A percentile compares a stretch with the other conserved stretches of the same genome.
Evolutionary conservation across 73 alveolate species (phyloP).

Genomic region (Paramecium sexaurelia): DNA sequence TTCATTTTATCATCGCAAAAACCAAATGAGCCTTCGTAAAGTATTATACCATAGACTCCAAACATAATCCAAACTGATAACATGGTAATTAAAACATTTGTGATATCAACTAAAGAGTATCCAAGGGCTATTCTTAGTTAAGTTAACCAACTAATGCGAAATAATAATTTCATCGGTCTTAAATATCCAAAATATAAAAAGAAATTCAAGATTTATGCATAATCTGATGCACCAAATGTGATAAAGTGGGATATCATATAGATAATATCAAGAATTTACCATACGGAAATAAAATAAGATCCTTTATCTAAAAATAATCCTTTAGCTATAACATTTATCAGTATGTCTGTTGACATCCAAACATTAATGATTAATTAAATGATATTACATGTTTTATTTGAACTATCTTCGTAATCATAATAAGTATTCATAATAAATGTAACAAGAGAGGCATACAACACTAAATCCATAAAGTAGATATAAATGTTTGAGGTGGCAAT

Average conservation of each 20-base stretch:
- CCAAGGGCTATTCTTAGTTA: background rate
- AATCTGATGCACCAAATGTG: background rate
- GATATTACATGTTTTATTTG: background rate
- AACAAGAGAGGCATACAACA: background rate
- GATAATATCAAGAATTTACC: background rate
- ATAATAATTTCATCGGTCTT: background rate
- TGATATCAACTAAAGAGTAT: background rate
- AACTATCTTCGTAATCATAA: background rate
- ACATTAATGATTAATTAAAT: background rate
- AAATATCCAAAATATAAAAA: slow-evolving; percentile 10
- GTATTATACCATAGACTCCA: background rate
- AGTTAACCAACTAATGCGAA: background rate
- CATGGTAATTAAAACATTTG: slow-evolving; percentile 33
- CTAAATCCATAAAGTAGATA: background rate
- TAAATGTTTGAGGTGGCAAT: background rate
- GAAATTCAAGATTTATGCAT: background rate
- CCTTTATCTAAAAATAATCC: slow-evolving; percentile 33
- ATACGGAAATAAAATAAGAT: background rate
- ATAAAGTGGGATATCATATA: background rate
- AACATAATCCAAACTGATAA: slow-evolving; percentile 37
- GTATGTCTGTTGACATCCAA: background rate
- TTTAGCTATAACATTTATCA: background rate
- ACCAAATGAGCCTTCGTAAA: slow-evolving; percentile 21
- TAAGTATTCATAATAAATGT: background rate
- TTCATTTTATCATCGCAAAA: slow-evolving; percentile 23